A percentile compares a stretch with the other conserved stretches of the same genome.
Conservation (phyloP, 441 rosid genomes). For the Adansonia gregorii region DNA sequence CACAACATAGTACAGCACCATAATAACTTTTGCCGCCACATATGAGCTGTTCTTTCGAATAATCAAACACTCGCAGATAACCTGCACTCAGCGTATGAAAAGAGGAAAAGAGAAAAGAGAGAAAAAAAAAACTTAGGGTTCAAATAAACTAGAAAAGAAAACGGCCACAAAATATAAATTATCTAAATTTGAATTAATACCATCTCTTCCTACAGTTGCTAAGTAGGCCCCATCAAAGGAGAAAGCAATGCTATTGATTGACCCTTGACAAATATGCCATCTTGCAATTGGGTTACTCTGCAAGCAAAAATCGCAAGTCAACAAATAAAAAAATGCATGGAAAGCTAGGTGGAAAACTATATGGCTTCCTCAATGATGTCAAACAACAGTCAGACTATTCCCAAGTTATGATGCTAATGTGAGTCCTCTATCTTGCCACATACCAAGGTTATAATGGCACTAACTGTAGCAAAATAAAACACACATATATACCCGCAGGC, state of each 20-base stretch:
- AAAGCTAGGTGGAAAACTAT: slow-evolving; percentile 23
- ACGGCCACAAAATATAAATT: slow-evolving; percentile 7
- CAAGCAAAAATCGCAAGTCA: slow-evolving; percentile 37
- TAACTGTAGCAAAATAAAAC: slow-evolving; percentile 3
- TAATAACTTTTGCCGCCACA: slow-evolving; percentile 98
- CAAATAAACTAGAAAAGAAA: slow-evolving; percentile 27
- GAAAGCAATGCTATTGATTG: slow-evolving; percentile 86
- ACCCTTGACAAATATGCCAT: slow-evolving; percentile 96
- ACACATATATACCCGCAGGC: neutral
- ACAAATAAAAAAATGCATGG: slow-evolving; percentile 15
- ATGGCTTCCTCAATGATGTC: slow-evolving; percentile 15
- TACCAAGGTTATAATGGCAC: slow-evolving; percentile 5
- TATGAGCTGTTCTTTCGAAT: slow-evolving; percentile 77
- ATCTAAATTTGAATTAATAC: slow-evolving; percentile 41
- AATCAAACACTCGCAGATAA: slow-evolving; percentile 83
- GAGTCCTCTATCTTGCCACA: slow-evolving; percentile 6
- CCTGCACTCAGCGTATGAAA: slow-evolving; percentile 50
- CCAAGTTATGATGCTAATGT: slow-evolving; percentile 11
- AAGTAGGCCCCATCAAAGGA: slow-evolving; percentile 81
- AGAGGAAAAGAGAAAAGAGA: slow-evolving; percentile 5
- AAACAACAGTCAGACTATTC: slow-evolving; percentile 5
- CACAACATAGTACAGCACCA: slow-evolving; percentile 90
- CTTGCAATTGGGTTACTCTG: slow-evolving; percentile 98
- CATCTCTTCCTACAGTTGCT: slow-evolving; percentile 98
- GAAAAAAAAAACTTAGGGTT: slow-evolving; percentile 21